Base-by-base conservation (phyloP, 2,329 filamentous ascomycete genomes). In the Anthostomella pinea region DNA sequence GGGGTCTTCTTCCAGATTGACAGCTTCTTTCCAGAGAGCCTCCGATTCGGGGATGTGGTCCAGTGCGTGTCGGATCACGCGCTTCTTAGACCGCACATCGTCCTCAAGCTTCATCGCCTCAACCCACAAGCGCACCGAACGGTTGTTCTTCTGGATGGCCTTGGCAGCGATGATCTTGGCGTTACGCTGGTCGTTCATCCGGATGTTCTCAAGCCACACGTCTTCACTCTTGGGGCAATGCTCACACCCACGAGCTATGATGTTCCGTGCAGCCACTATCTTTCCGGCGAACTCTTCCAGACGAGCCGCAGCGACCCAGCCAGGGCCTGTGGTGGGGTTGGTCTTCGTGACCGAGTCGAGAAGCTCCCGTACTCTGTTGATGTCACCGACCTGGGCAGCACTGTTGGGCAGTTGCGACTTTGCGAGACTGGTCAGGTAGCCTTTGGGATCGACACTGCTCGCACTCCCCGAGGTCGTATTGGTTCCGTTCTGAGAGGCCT, bases 261-360 rank as follows among this genome's bases (percentile, higher is more conserved):
- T 77, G 52, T 85, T 93, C 38, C 91, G 80, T 9, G 93, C 93
- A 3, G 89, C 85, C 6, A 94, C 89, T 38, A 87, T 85, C 64
- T 94, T 95, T 28, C 91, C 91, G 3, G 93, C 93, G 43, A 94
- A 72, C 60, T 97, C 90, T 62, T 98, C 94, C 30, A 98, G 66
- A 55, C 93, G 81, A 11, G 91, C 89, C 3, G 93, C 87, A 4
- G 94, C 93, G 52, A 98, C 94, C 86, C 94, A 98, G 14, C 89
- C 93, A 8, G 93, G 87, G 0, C 87, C 89, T 57, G 97, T 94
- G 46, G 87, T 90, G 2, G 91, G 87, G 60, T 98, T 98, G 6
- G 91, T 96, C 65, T 93, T 94, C 60, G 95, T 94, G 30, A 97
- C 93, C 0, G 91, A 97, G 58, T 95, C 89, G n/a, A 98, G 70